These are phyloP conservation scores for Pichia occidentalis DNA, from an alignment of 805 yeast species.

Conservation along the genomic window DNA sequence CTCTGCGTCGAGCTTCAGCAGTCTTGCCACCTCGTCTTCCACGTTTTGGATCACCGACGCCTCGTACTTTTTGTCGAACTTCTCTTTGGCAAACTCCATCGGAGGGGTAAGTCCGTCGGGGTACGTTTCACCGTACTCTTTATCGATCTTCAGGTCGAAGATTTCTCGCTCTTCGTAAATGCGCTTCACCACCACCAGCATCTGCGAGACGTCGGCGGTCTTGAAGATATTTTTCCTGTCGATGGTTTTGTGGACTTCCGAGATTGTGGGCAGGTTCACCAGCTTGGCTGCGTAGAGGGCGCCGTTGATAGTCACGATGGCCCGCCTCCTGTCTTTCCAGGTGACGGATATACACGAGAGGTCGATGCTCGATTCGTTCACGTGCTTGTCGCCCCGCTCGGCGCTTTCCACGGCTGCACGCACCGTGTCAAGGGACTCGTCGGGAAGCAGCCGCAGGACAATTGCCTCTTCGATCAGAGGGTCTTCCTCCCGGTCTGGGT, in stretches of 20 bases:
- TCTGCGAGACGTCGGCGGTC: slow-evolving; percentile 79
- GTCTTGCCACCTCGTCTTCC: slow-evolving; percentile 71
- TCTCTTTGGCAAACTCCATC: slow-evolving; percentile 59
- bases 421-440: slow-evolving; percentile 66
- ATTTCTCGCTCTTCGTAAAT: slow-evolving; percentile 40
- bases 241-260: slow-evolving; percentile 82
- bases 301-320: slow-evolving; percentile 66
- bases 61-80: slow-evolving; percentile 66
- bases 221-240: slow-evolving; percentile 87
- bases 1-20: slow-evolving; percentile 68
- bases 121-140: slow-evolving; percentile 37
- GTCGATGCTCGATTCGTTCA: slow-evolving; percentile 32
- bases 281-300: slow-evolving; percentile 74
- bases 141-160: slow-evolving; percentile 35
- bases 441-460: slow-evolving; percentile 60
- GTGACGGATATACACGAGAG: slow-evolving; percentile 63
- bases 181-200: slow-evolving; percentile 64
- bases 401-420: slow-evolving; percentile 70
- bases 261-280: slow-evolving; percentile 82
- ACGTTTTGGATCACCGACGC: slow-evolving; percentile 68
- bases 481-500: slow-evolving; percentile 92
- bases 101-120: slow-evolving; percentile 87
- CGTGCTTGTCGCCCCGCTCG: slow-evolving; percentile 9
- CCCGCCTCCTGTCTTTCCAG: slow-evolving; percentile 79
- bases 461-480: slow-evolving; percentile 87